Conservation (phyloP, 2,329 filamentous ascomycete species). For the Nigrospora oryzae region DNA sequence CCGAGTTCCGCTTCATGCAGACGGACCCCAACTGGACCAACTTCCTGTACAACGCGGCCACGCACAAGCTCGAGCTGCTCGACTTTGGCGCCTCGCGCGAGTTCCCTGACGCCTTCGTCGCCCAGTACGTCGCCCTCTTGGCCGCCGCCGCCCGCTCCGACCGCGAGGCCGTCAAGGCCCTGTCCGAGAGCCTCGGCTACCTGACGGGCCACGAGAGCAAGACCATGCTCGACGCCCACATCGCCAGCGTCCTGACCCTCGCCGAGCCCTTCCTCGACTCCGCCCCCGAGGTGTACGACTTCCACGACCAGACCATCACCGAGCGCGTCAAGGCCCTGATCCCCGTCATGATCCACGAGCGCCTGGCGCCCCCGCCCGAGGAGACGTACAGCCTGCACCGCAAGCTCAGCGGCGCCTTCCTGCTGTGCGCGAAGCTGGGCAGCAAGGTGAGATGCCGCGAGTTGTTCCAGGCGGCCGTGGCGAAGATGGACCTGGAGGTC, state of each 20-base stretch:
- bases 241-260: conserved; percentile 79
- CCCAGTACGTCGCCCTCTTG: conserved; percentile 71
- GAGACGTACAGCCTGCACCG: conserved; percentile 95
- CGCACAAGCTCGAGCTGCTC: conserved; percentile 73
- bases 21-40: conserved; percentile 99
- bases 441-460: conserved; percentile 75
- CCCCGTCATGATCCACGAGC: conserved; percentile 85
- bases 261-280: conserved; percentile 79
- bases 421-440: conserved; percentile 80
- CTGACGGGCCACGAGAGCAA: conserved; percentile 82
- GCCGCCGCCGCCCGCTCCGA: conserved; percentile 70
- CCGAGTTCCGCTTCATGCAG: conserved; percentile 96
- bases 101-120: conserved; percentile 72
- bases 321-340: conserved; percentile 84
- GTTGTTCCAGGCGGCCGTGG: conserved; percentile 59
- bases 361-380: conserved; percentile 84
- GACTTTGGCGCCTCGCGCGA: conserved; percentile 93
- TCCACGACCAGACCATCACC: conserved; percentile 90
- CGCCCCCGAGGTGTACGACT: conserved; percentile 83
- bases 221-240: conserved; percentile 82
- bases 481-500: conserved; percentile 18
- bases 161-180: conserved; percentile 48
- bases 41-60: conserved; percentile 76
- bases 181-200: conserved; percentile 77
- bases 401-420: conserved; percentile 89